phyloP scores from a whole-genome alignment of 2,329 filamentous ascomycete species.

The Hypoxylon rubiginosum region DNA sequence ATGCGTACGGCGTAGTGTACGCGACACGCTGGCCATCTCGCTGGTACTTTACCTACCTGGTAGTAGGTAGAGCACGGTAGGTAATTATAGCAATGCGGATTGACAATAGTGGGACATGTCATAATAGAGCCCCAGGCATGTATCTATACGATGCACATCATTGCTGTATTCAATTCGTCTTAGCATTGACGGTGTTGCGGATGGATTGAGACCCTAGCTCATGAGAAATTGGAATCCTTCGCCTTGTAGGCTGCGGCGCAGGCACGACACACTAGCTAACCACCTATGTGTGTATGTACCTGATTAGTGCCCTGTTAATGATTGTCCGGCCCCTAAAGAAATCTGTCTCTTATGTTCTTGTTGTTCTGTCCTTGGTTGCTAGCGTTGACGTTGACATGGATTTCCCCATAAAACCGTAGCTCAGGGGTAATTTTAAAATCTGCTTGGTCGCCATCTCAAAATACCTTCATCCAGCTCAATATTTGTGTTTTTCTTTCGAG shows the following conservation, averaged over 20 bases:
- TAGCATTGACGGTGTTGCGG: neutral
- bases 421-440: too few relatives aligned
- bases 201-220: neutral
- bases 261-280: neutral
- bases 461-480: too few relatives aligned
- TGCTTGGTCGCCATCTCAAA: too few relatives aligned
- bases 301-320: neutral
- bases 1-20: neutral
- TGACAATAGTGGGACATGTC: neutral
- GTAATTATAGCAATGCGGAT: conserved; percentile 2
- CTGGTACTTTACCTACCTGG: too few relatives aligned
- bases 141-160: neutral
- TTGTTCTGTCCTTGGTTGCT: neutral
- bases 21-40: conserved; percentile 1
- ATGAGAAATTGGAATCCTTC: neutral
- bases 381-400: too few relatives aligned
- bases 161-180: neutral
- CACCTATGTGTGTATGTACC: too few relatives aligned
- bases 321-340: too few relatives aligned
- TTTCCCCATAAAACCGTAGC: too few relatives aligned
- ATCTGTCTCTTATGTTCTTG: too few relatives aligned
- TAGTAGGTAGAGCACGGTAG: neutral
- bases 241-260: neutral
- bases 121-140: neutral
- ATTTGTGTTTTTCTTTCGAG: too few relatives aligned